Evolutionary conservation across 371 early-diverging fungal genomes (phyloP).

Genomic region (Mortierella sp.): DNA sequence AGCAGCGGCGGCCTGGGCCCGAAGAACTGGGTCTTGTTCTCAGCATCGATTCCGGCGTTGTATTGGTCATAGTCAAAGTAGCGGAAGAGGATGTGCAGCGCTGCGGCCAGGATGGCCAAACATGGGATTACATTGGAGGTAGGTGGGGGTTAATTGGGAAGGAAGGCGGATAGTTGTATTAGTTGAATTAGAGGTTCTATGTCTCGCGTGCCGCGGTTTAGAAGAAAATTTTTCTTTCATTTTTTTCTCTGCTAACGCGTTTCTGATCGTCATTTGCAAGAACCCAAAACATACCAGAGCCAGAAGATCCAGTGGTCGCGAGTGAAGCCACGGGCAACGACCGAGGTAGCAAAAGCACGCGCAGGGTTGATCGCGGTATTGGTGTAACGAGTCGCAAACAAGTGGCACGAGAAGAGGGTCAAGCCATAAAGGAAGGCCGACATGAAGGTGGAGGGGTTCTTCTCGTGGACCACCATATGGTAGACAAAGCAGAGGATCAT

Average conservation of each 20-base stretch:
- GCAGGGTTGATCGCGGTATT: constrained; percentile 78
- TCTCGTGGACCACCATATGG: constrained; percentile 67
- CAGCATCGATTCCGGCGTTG: constrained; percentile 41
- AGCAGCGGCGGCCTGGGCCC: constrained; percentile 23
- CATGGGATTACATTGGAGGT: constrained; percentile 22
- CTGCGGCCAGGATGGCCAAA: constrained; percentile 58
- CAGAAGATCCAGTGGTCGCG: constrained; percentile 70
- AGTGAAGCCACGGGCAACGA: constrained; percentile 65
- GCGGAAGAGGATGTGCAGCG: constrained; percentile 57
- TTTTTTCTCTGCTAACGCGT: neutral
- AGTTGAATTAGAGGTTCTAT: neutral
- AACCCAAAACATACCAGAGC: constrained; percentile 56
- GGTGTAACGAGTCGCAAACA: constrained; percentile 63
- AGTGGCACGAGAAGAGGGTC: constrained; percentile 64
- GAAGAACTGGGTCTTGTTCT: constrained; percentile 34
- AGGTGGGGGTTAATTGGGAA: too few species aligned
- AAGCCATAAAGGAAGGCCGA: constrained; percentile 68
- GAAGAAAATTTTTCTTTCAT: too few species aligned
- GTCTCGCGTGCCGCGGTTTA: neutral
- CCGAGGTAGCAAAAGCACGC: constrained; percentile 69
- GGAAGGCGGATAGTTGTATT: neutral
- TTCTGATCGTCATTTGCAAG: neutral
- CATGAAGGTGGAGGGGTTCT: constrained; percentile 62
- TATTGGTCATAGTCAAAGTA: constrained; percentile 37
- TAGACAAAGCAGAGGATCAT: constrained; percentile 60